These are phyloP conservation scores for Sporothrix brasiliensis DNA, from an alignment of 2,329 filamentous ascomycete genomes.

Conservation along the genomic window DNA sequence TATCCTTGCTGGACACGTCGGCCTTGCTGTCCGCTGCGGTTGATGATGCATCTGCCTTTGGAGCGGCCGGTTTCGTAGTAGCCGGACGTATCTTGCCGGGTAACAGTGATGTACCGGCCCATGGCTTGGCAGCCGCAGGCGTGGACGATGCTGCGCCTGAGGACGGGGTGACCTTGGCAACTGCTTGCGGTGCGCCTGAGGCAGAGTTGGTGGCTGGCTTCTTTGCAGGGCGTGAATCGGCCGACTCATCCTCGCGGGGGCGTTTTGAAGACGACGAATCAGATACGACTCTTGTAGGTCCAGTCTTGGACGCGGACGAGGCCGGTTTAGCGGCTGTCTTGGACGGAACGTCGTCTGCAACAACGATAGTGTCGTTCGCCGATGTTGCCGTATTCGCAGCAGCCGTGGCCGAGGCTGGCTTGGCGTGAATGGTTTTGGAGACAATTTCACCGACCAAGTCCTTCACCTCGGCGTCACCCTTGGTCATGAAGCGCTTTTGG, in stretches of 20 bases:
- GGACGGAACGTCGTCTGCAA: background rate
- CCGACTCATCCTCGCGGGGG: conserved; percentile 46
- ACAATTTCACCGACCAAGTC: conserved; percentile 56
- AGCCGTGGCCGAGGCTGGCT: conserved; percentile 10
- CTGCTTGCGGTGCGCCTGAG: conserved; percentile 35
- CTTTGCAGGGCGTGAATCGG: conserved; percentile 45
- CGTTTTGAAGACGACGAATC: conserved; percentile 43
- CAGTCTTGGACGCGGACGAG: background rate
- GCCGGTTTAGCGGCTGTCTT: conserved; percentile 36
- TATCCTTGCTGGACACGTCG: conserved; percentile 7
- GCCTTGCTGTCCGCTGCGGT: conserved; percentile 32
- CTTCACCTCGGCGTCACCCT: conserved; percentile 66
- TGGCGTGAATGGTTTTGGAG: conserved; percentile 51
- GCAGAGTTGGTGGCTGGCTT: conserved; percentile 45
- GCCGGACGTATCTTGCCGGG: conserved; percentile 54
- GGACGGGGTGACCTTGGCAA: conserved; percentile 40
- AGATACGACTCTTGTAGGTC: conserved; percentile 35
- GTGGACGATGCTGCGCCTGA: conserved; percentile 40
- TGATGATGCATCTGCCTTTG: conserved; percentile 24
- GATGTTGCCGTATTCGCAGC: background rate
- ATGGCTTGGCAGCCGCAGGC: conserved; percentile 39
- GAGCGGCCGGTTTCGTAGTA: conserved; percentile 45
- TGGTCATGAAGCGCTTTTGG: conserved; percentile 64
- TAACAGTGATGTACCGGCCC: conserved; percentile 43
- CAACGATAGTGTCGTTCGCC: background rate